Conservation (phyloP, 2,329 filamentous ascomycete species). For the Fusarium anthophilum region DNA sequence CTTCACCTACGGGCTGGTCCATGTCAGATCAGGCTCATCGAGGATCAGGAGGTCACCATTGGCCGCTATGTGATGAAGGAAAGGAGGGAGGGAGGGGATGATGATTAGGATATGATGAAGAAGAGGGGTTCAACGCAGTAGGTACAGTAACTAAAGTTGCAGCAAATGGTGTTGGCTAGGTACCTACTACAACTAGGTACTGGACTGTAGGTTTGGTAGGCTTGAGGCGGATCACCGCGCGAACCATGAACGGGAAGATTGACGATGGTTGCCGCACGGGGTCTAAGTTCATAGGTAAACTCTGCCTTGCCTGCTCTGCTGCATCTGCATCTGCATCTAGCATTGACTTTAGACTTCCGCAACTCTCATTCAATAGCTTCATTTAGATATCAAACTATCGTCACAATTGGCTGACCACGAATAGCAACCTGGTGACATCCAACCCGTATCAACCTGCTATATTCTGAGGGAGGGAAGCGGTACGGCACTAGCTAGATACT, state of each 20-base stretch:
- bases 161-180: not conserved
- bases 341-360: constrained; percentile 21
- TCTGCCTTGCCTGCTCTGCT: not conserved
- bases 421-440: constrained; percentile 15
- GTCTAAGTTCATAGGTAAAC: not conserved
- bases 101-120: constrained; percentile 11
- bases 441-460: constrained; percentile 1
- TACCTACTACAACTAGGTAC: not conserved
- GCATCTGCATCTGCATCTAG: constrained; percentile 8
- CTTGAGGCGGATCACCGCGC: constrained; percentile 13
- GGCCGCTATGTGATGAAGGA: constrained; percentile 1
- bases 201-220: not conserved
- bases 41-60: constrained; percentile 13
- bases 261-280: constrained; percentile 15
- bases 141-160: not conserved
- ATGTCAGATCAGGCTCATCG: constrained; percentile 33
- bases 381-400: constrained; percentile 1
- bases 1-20: constrained; percentile 35
- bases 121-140: constrained; percentile 7
- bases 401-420: not conserved
- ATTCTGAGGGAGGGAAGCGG: not conserved
- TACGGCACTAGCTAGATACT: constrained; percentile 3
- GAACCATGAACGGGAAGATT: constrained; percentile 5
- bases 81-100: not conserved
- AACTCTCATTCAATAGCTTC: constrained; percentile 2